Evolutionary conservation across 192 early-diverging fungal species (phyloP), one percentile per base, ranked within the genome.

Genomic region (Coemansia sp.): DNA sequence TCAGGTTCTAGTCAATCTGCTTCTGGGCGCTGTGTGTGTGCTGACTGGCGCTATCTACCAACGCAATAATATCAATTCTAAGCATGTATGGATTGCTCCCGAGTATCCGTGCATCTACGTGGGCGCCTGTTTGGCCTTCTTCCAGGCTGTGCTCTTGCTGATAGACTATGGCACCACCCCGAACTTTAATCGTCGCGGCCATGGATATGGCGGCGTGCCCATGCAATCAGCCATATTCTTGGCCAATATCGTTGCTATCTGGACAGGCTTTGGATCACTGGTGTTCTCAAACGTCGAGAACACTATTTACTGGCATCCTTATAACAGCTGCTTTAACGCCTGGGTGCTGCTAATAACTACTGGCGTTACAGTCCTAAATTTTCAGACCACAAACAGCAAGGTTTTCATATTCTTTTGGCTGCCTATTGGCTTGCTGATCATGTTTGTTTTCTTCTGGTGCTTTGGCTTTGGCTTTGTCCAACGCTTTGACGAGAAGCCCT

Each of bases 371-470:
- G 71, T 66, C 18, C 59, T 73, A 25, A 58, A 62, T 47, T 60
- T 63, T 24, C 23, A 51, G 24, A 82, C 79, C 2, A 52, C 57
- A 34, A 76, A 70, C 60, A 82, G 79, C 67, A 68, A 73, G 54
- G 57, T 76, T 9, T 82, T 82, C 49, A 62, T 76, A 7, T 71
- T 82, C 41, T 82, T 82, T 66, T 82, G 79, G 79, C 70, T 82
- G 24, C 79, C 79, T n/a, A 57, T 76, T 47, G 79, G 79, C 31
- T 34, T 76, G 59, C 65, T 76, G 25, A 49, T 82, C n/a, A 76
- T 82, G 74, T 69, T 82, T 59, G 71, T 70, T 22, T 82, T 63
- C 41, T 73, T 69, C 50, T 69, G 66, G 60, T 73, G 74, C 70
- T 73, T 82, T 61, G 79, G 63, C 56, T 44, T 64, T 10, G 79